A percentile compares a stretch with the other conserved stretches of the same genome.
These are phyloP conservation scores for Venturia oleaginea DNA, from an alignment of 2,329 filamentous ascomycete species.

Conservation along the genomic window DNA sequence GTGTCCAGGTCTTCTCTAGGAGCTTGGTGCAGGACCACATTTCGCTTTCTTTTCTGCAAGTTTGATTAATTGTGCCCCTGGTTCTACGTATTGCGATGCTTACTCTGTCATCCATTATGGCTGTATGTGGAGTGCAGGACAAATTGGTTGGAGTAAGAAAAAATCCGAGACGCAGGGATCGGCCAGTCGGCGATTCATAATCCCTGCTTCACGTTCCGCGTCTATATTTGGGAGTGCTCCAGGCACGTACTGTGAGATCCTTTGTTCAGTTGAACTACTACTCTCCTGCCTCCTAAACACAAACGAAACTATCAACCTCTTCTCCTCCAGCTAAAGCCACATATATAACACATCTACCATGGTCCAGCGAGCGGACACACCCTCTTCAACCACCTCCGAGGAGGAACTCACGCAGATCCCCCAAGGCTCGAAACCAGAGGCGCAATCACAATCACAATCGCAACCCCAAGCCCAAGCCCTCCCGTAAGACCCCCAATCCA, in stretches of 20 bases:
- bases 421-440: neutral
- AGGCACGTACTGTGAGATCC: neutral
- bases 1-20: conserved; percentile 36
- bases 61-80: neutral
- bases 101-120: neutral
- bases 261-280: neutral
- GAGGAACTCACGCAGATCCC: neutral
- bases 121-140: neutral
- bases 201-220: neutral
- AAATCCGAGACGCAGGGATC: neutral
- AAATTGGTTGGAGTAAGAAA: neutral
- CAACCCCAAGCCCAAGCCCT: neutral
- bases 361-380: neutral
- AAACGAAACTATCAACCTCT: neutral
- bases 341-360: neutral
- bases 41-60: conserved; percentile 12
- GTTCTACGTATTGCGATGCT: neutral
- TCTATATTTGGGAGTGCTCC: neutral
- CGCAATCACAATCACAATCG: neutral
- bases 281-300: neutral
- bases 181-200: neutral
- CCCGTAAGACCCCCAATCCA: neutral
- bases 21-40: conserved; percentile 13
- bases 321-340: neutral
- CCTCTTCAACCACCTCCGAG: neutral